A percentile compares a stretch with the other conserved stretches of the same genome.
Conservation (phyloP, 805 yeast species). For the Torulaspora microellipsoides region DNA sequence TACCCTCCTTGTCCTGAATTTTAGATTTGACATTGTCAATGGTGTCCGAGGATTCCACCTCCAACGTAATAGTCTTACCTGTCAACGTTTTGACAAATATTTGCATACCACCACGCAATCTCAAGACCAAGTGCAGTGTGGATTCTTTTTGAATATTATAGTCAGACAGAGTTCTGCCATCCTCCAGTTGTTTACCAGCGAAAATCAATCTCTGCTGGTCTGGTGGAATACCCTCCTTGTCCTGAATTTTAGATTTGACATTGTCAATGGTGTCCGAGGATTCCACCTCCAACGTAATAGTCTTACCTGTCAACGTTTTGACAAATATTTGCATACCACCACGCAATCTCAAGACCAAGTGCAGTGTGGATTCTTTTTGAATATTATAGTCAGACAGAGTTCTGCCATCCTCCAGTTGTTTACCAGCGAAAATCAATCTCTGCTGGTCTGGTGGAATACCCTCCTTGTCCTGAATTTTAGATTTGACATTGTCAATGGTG, state of each 20-base stretch:
- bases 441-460: conserved; percentile 95
- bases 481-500: conserved; percentile 87
- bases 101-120: conserved; percentile 86
- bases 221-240: conserved; percentile 92
- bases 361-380: conserved; percentile 84
- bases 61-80: conserved; percentile 92
- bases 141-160: conserved; percentile 93
- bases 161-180: conserved; percentile 86
- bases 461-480: conserved; percentile 89
- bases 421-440: conserved; percentile 89
- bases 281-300: conserved; percentile 76
- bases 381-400: conserved; percentile 89
- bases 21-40: conserved; percentile 84
- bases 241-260: conserved; percentile 87
- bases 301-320: conserved; percentile 81
- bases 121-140: conserved; percentile 70
- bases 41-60: conserved; percentile 91
- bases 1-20: conserved; percentile 65
- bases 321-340: conserved; percentile 88
- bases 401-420: conserved; percentile 90
- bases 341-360: conserved; percentile 76
- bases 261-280: conserved; percentile 90
- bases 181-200: conserved; percentile 92
- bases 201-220: conserved; percentile 90
- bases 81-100: conserved; percentile 96